Evolutionary conservation across 768 basidiomycete species (phyloP).

Genomic region (Polyporus arcularius): DNA sequence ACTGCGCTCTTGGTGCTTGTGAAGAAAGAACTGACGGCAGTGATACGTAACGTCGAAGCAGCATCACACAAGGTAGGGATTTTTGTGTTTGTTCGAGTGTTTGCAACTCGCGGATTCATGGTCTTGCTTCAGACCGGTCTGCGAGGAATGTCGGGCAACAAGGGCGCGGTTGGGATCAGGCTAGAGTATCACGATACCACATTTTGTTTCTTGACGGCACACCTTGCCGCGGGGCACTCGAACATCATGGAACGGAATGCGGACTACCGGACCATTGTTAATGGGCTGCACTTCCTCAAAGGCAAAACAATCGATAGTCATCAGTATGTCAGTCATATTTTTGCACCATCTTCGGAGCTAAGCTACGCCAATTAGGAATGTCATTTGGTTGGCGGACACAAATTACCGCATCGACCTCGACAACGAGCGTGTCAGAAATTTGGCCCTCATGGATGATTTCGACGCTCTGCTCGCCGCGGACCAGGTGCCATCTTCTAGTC

Average conservation of each 20-base stretch:
- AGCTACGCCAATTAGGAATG: conserved; percentile 55
- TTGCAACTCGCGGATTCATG: neutral
- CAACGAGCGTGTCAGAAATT: conserved; percentile 74
- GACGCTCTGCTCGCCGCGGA: conserved; percentile 79
- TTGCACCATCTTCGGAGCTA: neutral
- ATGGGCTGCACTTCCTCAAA: conserved; percentile 82
- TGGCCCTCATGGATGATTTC: conserved; percentile 64
- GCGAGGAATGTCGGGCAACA: conserved; percentile 94
- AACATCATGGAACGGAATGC: conserved; percentile 90
- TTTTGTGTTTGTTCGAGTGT: neutral
- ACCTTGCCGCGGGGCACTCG: conserved; percentile 92
- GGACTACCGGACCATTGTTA: conserved; percentile 87
- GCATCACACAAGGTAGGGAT: conserved; percentile 81
- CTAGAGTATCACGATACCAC: conserved; percentile 89
- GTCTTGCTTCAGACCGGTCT: conserved; percentile 64
- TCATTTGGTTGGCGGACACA: conserved; percentile 93
- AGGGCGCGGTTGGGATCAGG: conserved; percentile 94
- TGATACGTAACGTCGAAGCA: conserved; percentile 91
- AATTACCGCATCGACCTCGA: conserved; percentile 93
- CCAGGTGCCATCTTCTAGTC: conserved; percentile 62
- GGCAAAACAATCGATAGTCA: conserved; percentile 90
- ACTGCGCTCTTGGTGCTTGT: conserved; percentile 88
- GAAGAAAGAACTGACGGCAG: conserved; percentile 69
- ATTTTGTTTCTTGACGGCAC: conserved; percentile 94
- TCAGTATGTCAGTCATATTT: conserved; percentile 58